Percentiles rank a stretch among this genome's conserved stretches.
Conservation (phyloP, 2,329 filamentous ascomycete genomes). For the Fusarium sambucinum region DNA sequence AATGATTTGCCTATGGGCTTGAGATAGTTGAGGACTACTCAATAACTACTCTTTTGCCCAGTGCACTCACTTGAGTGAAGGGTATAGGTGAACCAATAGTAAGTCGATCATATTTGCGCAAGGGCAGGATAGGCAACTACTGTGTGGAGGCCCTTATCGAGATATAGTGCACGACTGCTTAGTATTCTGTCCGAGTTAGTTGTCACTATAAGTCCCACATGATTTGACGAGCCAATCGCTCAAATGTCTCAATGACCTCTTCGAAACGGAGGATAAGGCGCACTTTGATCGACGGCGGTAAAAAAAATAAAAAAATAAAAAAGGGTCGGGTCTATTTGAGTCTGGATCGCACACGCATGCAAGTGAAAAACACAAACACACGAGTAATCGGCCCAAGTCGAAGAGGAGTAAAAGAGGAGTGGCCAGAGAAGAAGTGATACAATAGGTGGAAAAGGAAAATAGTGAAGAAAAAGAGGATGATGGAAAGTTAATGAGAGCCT, state of each 20-base stretch:
- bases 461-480: constrained; percentile 7
- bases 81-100: constrained; percentile 11
- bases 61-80: constrained; percentile 25
- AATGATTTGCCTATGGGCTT: neutral
- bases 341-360: constrained; percentile 43
- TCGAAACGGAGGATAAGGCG: constrained; percentile 16
- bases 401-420: constrained; percentile 32
- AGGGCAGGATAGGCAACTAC: constrained; percentile 6
- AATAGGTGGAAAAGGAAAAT: constrained; percentile 14
- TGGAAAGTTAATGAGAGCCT: constrained; percentile 20
- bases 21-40: constrained; percentile 1
- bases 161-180: constrained; percentile 4
- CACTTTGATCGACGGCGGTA: constrained; percentile 20
- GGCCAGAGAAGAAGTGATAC: constrained; percentile 6
- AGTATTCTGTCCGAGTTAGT: constrained; percentile 1
- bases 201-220: constrained; percentile 26
- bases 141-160: constrained; percentile 35
- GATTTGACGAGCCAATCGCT: constrained; percentile 36
- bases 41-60: neutral
- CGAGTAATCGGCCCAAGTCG: constrained; percentile 15
- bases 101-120: constrained; percentile 7
- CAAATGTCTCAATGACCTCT: constrained; percentile 15
- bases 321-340: constrained; percentile 31
- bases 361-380: constrained; percentile 19
- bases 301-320: constrained; percentile 31